Percentiles rank a stretch among this genome's conserved stretches.
phyloP scores from a whole-genome alignment of 495 filamentous ascomycete genomes.

The Hyaloscypha bicolor region DNA sequence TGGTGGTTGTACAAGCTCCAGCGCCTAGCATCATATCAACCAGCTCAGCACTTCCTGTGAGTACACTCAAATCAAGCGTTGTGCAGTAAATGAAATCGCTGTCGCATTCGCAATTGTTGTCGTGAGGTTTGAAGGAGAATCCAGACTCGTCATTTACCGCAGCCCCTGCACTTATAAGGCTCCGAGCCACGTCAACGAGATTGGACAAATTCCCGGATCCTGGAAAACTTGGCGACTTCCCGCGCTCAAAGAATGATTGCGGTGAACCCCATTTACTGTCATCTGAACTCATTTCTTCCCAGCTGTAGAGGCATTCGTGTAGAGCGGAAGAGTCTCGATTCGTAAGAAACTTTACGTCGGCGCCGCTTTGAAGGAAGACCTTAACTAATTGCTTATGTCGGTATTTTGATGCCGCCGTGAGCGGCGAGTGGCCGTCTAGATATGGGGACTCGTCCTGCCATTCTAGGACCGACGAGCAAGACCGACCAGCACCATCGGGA shows the following conservation, averaged over 20 bases:
- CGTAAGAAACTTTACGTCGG: neutral
- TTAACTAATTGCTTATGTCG: neutral
- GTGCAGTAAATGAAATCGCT: neutral
- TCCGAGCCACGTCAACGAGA: neutral
- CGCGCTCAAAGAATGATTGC: neutral
- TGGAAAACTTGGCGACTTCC: neutral
- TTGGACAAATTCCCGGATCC: neutral
- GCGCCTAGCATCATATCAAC: neutral
- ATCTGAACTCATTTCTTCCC: neutral
- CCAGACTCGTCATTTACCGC: neutral
- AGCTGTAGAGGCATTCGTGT: neutral
- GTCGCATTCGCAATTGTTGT: neutral
- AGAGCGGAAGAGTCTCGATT: neutral
- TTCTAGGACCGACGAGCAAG: neutral
- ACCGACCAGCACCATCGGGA: neutral
- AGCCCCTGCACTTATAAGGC: neutral
- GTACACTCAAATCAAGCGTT: neutral
- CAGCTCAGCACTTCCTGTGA: neutral
- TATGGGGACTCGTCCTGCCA: neutral
- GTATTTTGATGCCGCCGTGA: neutral
- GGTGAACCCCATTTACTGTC: neutral
- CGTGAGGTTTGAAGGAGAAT: neutral
- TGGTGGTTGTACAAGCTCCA: neutral
- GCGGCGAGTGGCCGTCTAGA: neutral
- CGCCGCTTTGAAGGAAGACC: neutral